phyloP scores from a whole-genome alignment of 148 eudicot genomes.

The Amaranthus palmeri region DNA sequence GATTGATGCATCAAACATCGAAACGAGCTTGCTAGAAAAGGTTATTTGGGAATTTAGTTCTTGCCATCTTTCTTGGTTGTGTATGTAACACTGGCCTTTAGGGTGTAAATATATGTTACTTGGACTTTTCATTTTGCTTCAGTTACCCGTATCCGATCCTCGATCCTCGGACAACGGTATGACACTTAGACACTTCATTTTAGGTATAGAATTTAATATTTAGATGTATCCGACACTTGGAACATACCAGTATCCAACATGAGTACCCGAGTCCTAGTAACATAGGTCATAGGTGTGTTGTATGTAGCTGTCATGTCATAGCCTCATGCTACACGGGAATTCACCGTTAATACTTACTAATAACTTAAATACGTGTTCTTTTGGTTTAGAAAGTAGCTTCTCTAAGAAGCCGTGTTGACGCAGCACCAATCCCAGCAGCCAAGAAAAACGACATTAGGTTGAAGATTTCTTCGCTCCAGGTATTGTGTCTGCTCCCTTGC shows the following conservation, averaged over 20 bases:
- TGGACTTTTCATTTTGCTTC: too few relatives aligned
- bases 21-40: conserved; percentile 69
- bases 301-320: background rate
- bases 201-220: too few relatives aligned
- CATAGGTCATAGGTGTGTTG: too few relatives aligned
- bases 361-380: background rate
- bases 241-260: too few relatives aligned
- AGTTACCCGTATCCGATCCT: too few relatives aligned
- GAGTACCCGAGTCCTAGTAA: too few relatives aligned
- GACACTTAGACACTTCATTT: too few relatives aligned
- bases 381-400: conserved; percentile 67
- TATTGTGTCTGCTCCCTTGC: conserved; percentile 18
- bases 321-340: background rate
- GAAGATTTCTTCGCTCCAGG: conserved; percentile 62
- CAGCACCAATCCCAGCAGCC: conserved; percentile 72
- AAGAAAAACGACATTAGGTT: conserved; percentile 71
- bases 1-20: conserved; percentile 54
- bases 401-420: conserved; percentile 60
- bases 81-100: background rate
- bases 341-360: background rate
- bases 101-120: background rate
- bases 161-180: too few relatives aligned
- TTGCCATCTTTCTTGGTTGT: too few relatives aligned
- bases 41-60: conserved; percentile 22
- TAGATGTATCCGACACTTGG: too few relatives aligned